Evolutionary conservation across 345 rosid genomes (phyloP), one percentile per base, ranked within the genome.

Genomic region (Litchi chinensis): DNA sequence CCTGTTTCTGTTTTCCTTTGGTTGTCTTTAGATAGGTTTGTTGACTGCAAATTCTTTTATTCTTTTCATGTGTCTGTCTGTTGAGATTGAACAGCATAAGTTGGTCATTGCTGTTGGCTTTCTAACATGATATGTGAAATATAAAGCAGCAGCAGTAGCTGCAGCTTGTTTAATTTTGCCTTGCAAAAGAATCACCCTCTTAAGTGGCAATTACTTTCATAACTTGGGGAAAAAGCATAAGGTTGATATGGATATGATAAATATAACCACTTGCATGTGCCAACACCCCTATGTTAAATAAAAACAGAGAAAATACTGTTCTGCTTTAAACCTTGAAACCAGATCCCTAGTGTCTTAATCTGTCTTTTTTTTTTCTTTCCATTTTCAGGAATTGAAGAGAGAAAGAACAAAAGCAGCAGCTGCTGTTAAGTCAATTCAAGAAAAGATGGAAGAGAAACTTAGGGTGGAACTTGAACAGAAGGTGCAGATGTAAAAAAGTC

Each of bases 321-420:
- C 73, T 59, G 28, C 48, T 50, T 43, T 22, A 50, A 70, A 11
- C 32, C 52, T 65, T 41, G 21, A n/a, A 21, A 74, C 52, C 59
- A 67, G 63, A 65, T 68, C 65, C 54, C 71, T 52, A 69, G 68
- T 54, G 71, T 79, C 70, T 32, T 4, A 8, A n/a, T 52, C 18
- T 52, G 4, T 13, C 18, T 4, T 13, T 8, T 60, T 8, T 6
- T 60, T 22, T 1, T 75, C 66, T 54, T 59, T 24, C 41, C 68
- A 70, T 81, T 65, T 86, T 73, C 91, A 97, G 99, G 98, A 97
- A 89, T 78, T 97, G 81, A 94, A 92, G 84, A 89, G 97, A 93
- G 99, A 97, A 79, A 89, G 84, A 86, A 85, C 87, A 77, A 94
- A 92, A 84, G 97, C 98, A 77, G 97, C 92, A 26, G 89, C 93